phyloP scores from a whole-genome alignment of 176 grass and related monocot genomes.

The Aechmea fasciata region DNA sequence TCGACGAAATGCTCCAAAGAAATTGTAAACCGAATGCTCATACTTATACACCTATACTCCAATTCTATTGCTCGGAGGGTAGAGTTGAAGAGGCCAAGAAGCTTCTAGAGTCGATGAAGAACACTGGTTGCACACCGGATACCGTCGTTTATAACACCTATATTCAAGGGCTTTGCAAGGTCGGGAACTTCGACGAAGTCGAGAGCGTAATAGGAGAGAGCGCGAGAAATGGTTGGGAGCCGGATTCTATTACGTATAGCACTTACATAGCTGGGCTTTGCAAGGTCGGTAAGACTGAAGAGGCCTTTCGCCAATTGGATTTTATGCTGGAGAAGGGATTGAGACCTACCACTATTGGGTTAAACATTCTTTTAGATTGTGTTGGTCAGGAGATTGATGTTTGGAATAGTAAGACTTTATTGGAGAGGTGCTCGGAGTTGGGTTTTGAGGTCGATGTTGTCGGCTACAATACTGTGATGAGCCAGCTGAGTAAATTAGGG shows the following conservation, averaged over 20 bases:
- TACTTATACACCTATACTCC: slow-evolving; percentile 49
- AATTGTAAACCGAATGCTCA: slow-evolving; percentile 36
- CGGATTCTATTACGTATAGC: slow-evolving; percentile 73
- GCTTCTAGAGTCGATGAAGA: slow-evolving; percentile 44
- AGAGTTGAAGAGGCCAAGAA: slow-evolving; percentile 33
- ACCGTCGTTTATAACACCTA: slow-evolving; percentile 71
- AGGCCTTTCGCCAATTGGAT: slow-evolving; percentile 51
- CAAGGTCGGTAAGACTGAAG: slow-evolving; percentile 23
- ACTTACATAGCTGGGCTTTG: slow-evolving; percentile 76
- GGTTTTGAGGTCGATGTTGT: slow-evolving; percentile 68
- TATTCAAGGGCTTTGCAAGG: slow-evolving; percentile 61
- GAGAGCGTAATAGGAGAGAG: slow-evolving; percentile 36
- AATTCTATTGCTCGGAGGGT: slow-evolving; percentile 34
- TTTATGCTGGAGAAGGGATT: slow-evolving; percentile 51
- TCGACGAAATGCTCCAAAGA: slow-evolving; percentile 70
- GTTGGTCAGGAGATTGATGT: slow-evolving; percentile 44
- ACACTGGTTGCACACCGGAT: slow-evolving; percentile 41
- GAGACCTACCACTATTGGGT: slow-evolving; percentile 44
- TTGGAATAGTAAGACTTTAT: slow-evolving; percentile 39
- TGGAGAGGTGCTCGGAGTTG: slow-evolving; percentile 60
- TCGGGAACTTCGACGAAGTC: slow-evolving; percentile 38
- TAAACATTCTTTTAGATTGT: slow-evolving; percentile 72
- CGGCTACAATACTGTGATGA: slow-evolving; percentile 83
- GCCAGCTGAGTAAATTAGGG: slow-evolving; percentile 48
- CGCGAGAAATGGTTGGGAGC: slow-evolving; percentile 39